A percentile compares a stretch with the other conserved stretches of the same genome.
These are phyloP conservation scores for Cydonia oblonga DNA, from an alignment of 331 rosid genomes.

Conservation along the genomic window DNA sequence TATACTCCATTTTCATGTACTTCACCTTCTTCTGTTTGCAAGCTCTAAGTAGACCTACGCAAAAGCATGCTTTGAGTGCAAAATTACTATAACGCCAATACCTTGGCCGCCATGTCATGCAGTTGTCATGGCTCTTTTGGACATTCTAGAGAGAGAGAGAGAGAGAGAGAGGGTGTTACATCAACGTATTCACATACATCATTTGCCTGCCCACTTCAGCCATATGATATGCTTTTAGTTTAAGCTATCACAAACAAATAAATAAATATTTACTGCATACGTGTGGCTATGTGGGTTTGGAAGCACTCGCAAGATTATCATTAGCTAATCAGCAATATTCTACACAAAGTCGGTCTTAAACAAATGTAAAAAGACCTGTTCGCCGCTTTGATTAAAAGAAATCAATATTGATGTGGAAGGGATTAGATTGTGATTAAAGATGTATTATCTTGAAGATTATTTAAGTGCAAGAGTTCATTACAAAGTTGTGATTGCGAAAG, in stretches of 20 bases:
- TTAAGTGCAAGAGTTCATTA: not conserved
- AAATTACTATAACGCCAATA: not conserved
- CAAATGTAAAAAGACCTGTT: not conserved
- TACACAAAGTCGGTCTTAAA: slow-evolving; percentile 25
- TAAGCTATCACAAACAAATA: too few species aligned
- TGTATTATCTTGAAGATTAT: slow-evolving; percentile 12
- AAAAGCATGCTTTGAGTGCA: slow-evolving; percentile 5
- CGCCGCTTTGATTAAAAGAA: not conserved
- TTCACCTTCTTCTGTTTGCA: slow-evolving; percentile 3
- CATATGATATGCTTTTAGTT: not conserved
- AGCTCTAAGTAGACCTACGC: slow-evolving; percentile 11
- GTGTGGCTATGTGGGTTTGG: not conserved
- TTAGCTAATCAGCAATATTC: not conserved
- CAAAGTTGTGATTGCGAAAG: slow-evolving; percentile 8
- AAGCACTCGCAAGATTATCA: slow-evolving; percentile 1
- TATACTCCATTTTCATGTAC: slow-evolving; percentile 17
- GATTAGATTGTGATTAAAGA: slow-evolving; percentile 7
- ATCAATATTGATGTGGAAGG: slow-evolving; percentile 12
- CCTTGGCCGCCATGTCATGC: slow-evolving; percentile 1
- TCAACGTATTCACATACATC: slow-evolving; percentile 5
- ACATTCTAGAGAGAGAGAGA: not conserved
- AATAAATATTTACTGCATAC: too few species aligned
- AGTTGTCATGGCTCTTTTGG: slow-evolving; percentile 16
- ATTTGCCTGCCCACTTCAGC: slow-evolving; percentile 5
- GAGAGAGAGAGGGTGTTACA: not conserved